A percentile compares a stretch with the other conserved stretches of the same genome.
Conservation (phyloP, 2,329 filamentous ascomycete species). For the Alternaria gaisen region DNA sequence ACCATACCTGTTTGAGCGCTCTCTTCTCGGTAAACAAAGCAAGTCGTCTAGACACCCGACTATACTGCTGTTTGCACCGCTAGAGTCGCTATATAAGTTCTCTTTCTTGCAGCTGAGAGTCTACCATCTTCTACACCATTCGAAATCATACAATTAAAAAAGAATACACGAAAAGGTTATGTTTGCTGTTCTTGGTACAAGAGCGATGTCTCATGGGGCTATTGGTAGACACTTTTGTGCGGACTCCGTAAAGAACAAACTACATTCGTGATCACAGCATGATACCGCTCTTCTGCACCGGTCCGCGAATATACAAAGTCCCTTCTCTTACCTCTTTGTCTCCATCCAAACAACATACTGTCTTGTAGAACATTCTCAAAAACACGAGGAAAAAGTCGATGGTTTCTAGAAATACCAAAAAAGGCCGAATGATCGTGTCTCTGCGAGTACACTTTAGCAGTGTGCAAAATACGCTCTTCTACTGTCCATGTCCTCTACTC, state of each 20-base stretch:
- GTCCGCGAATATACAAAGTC: neutral
- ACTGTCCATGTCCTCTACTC: neutral
- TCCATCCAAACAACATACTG: too few relatives aligned
- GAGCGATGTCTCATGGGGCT: neutral
- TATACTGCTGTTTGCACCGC: neutral
- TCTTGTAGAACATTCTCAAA: too few relatives aligned
- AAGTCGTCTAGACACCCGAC: too few relatives aligned
- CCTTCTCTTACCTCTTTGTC: neutral
- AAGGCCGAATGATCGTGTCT: neutral
- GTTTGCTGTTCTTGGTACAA: neutral
- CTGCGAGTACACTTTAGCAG: neutral
- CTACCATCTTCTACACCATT: neutral
- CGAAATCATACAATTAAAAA: neutral
- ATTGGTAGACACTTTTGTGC: accelerated
- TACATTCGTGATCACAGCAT: too few relatives aligned
- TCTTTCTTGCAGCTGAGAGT: neutral
- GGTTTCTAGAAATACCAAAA: neutral
- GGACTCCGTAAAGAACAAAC: neutral
- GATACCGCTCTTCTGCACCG: too few relatives aligned
- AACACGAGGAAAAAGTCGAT: accelerated
- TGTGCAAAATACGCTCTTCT: too few relatives aligned
- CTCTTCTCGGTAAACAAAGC: too few relatives aligned
- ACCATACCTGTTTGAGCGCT: too few relatives aligned
- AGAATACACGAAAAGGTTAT: accelerated
- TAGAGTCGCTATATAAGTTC: neutral